Conservation (phyloP, 2,329 filamentous ascomycete species). For the Sarocladium strictum region DNA sequence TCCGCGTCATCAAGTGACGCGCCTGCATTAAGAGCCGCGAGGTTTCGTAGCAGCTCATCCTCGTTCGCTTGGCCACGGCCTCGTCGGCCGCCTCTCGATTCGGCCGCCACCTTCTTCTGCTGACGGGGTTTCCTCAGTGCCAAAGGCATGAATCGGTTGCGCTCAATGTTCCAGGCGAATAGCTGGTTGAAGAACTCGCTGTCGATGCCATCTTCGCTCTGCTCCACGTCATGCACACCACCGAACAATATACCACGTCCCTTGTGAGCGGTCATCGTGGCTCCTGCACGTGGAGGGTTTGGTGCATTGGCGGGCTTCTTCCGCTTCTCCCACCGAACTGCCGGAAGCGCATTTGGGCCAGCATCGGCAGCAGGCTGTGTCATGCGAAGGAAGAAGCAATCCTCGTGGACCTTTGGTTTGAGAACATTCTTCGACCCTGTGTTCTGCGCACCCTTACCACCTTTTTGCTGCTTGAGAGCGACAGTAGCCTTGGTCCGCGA, state of each 20-base stretch:
- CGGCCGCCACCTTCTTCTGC: constrained; percentile 53
- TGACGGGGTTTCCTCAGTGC: constrained; percentile 67
- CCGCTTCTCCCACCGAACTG: constrained; percentile 82
- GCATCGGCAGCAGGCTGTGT: constrained; percentile 65
- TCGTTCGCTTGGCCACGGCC: constrained; percentile 85
- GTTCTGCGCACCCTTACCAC: constrained; percentile 47
- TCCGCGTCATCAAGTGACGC: constrained; percentile 59
- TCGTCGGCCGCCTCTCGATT: constrained; percentile 57
- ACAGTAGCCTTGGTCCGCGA: constrained; percentile 76
- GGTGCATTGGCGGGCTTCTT: constrained; percentile 91
- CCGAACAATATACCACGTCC: constrained; percentile 90
- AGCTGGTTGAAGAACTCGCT: constrained; percentile 94
- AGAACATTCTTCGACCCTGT: constrained; percentile 65
- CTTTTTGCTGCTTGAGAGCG: constrained; percentile 54
- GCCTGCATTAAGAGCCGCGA: constrained; percentile 67
- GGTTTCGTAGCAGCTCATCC: constrained; percentile 66
- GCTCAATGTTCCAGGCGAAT: constrained; percentile 90
- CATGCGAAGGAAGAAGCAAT: constrained; percentile 89
- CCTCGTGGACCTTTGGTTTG: constrained; percentile 86
- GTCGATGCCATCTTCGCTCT: constrained; percentile 90
- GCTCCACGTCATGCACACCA: constrained; percentile 87
- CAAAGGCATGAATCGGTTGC: constrained; percentile 90
- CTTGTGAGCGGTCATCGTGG: constrained; percentile 92
- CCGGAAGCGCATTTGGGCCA: constrained; percentile 58
- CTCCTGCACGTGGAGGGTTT: constrained; percentile 74